A percentile compares a stretch with the other conserved stretches of the same genome.
These are phyloP conservation scores for Trebouxia sp. DNA, from an alignment of 139 green algal species.

Conservation along the genomic window DNA sequence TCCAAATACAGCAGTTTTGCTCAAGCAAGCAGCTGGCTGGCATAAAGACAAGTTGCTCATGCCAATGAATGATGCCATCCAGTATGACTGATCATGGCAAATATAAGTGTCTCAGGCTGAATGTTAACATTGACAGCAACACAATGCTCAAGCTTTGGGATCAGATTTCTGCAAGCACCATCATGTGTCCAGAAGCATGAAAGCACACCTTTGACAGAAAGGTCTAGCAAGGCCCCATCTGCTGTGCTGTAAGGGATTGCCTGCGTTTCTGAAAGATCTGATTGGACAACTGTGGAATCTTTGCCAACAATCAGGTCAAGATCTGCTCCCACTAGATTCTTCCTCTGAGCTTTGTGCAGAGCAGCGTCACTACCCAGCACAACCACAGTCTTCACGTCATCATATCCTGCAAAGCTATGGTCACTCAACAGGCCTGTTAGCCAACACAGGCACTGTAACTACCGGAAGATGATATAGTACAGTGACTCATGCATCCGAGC, in stretches of 20 bases:
- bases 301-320: conserved; percentile 29
- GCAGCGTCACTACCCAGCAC: conserved; percentile 18
- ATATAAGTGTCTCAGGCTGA: too few species aligned
- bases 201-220: conserved; percentile 33
- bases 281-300: conserved; percentile 14
- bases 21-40: too few species aligned
- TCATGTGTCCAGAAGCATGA: too few species aligned
- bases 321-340: neutral
- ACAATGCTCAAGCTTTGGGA: too few species aligned
- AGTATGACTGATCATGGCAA: too few species aligned
- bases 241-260: conserved; percentile 31
- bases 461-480: neutral
- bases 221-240: conserved; percentile 24
- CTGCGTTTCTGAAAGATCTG: conserved; percentile 2
- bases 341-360: conserved; percentile 21
- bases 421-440: neutral
- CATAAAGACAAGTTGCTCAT: too few species aligned
- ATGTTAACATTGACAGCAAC: too few species aligned
- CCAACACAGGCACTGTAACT: neutral
- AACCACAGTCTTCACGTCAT: conserved; percentile 22
- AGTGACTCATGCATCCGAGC: neutral
- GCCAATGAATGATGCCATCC: too few species aligned
- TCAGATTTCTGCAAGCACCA: too few species aligned
- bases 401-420: conserved; percentile 21
- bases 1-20: too few species aligned